phyloP scores from a whole-genome alignment of 208 protist genomes.

The Phytomonas sp. region DNA sequence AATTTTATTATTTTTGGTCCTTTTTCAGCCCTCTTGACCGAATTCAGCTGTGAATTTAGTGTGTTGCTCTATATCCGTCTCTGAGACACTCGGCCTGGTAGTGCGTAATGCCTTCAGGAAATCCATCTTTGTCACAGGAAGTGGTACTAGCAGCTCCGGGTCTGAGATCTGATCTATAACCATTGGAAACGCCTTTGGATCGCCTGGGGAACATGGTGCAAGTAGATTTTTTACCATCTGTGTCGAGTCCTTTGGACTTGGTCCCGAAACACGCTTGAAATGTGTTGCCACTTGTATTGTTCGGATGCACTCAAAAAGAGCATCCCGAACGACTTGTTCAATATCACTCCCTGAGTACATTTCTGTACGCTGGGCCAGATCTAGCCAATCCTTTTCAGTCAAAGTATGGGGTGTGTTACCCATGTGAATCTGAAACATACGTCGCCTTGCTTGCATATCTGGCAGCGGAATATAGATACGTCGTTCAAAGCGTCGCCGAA shows the following conservation, averaged over 20 bases:
- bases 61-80: conserved; percentile 88
- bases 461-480: conserved; percentile 91
- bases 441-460: conserved; percentile 68
- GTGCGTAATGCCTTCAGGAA: conserved; percentile 90
- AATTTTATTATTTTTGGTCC: neutral
- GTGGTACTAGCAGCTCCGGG: conserved; percentile 87
- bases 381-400: conserved; percentile 76
- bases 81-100: conserved; percentile 84
- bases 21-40: conserved; percentile 91
- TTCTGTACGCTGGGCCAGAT: conserved; percentile 87
- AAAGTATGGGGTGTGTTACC: conserved; percentile 90
- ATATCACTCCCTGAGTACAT: conserved; percentile 97
- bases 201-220: conserved; percentile 93
- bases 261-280: conserved; percentile 91
- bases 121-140: conserved; percentile 85
- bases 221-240: conserved; percentile 67
- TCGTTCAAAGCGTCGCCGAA: conserved; percentile 87
- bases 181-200: conserved; percentile 90
- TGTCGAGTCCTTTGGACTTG: conserved; percentile 64
- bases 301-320: conserved; percentile 97
- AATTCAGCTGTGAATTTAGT: conserved; percentile 95
- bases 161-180: conserved; percentile 84
- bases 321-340: conserved; percentile 93
- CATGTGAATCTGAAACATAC: conserved; percentile 96
- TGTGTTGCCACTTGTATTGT: conserved; percentile 95